A percentile compares a stretch with the other conserved stretches of the same genome.
Evolutionary conservation across 208 protist species (phyloP).

Genomic region (Trypanosoma rangeli): DNA sequence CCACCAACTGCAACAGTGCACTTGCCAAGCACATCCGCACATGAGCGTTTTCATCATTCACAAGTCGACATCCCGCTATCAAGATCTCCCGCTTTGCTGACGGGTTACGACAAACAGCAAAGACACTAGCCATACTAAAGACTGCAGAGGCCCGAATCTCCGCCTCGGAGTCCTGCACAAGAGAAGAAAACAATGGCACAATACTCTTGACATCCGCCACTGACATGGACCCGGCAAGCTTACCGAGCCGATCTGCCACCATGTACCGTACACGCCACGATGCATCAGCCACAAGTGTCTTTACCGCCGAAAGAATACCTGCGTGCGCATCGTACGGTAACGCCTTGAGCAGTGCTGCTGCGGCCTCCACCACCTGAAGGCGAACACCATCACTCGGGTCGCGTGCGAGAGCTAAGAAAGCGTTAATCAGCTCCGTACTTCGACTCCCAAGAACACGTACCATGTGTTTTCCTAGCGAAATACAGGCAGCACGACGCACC

Average conservation of each 20-base stretch:
- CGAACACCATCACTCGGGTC: slow-evolving; percentile 98
- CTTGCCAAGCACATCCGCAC: slow-evolving; percentile 88
- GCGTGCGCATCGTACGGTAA: slow-evolving; percentile 81
- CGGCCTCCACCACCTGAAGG: slow-evolving; percentile 93
- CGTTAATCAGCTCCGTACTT: slow-evolving; percentile 87
- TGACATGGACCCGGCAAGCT: slow-evolving; percentile 56
- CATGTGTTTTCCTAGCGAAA: slow-evolving; percentile 87
- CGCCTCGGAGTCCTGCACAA: slow-evolving; percentile 81
- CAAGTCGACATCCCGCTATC: slow-evolving; percentile 64
- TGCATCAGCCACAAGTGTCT: slow-evolving; percentile 83
- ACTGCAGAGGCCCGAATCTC: slow-evolving; percentile 88
- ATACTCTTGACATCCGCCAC: slow-evolving; percentile 66
- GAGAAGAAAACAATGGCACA: slow-evolving; percentile 67
- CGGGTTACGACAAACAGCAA: slow-evolving; percentile 58
- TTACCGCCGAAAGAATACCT: slow-evolving; percentile 82
- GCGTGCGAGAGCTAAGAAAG: slow-evolving; percentile 87
- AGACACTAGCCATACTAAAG: slow-evolving; percentile 73
- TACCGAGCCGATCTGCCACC: slow-evolving; percentile 94
- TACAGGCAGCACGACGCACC: slow-evolving; percentile 94
- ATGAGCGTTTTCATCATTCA: slow-evolving; percentile 67
- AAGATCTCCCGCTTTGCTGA: slow-evolving; percentile 71
- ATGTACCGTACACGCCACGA: slow-evolving; percentile 99
- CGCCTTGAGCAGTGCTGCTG: slow-evolving; percentile 83
- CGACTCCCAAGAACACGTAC: slow-evolving; percentile 60
- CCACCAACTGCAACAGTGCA: slow-evolving; percentile 77